Conservation (phyloP, 2,329 filamentous ascomycete species). For the Raffaelea albimanens region DNA sequence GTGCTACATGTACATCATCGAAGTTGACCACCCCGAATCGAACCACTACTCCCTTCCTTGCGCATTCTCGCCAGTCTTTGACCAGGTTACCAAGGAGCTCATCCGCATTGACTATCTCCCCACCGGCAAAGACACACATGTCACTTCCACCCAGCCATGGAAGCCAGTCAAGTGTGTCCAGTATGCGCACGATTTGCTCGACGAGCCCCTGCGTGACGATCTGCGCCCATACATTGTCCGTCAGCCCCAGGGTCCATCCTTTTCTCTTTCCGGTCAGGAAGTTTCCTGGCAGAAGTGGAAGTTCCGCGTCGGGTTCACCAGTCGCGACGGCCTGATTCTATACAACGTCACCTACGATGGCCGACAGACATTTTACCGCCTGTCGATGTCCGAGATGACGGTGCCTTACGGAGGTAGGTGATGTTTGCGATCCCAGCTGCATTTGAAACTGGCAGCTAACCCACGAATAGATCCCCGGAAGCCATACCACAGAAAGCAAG, state of each 20-base stretch:
- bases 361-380: conserved; percentile 54
- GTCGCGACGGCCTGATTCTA: conserved; percentile 47
- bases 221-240: conserved; percentile 41
- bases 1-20: conserved; percentile 56
- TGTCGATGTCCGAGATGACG: conserved; percentile 61
- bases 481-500: conserved; percentile 60
- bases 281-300: conserved; percentile 59
- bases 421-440: too few species aligned
- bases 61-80: conserved; percentile 46
- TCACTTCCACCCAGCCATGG: conserved; percentile 41
- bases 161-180: conserved; percentile 39
- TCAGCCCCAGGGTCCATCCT: conserved; percentile 13
- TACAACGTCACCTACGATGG: conserved; percentile 60
- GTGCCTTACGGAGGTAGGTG: conserved; percentile 53
- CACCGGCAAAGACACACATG: conserved; percentile 40
- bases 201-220: conserved; percentile 28
- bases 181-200: conserved; percentile 18
- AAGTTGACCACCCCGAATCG: conserved; percentile 51
- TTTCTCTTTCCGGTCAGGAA: conserved; percentile 43
- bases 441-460: too few species aligned
- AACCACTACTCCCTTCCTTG: conserved; percentile 50
- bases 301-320: conserved; percentile 61
- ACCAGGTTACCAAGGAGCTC: conserved; percentile 35
- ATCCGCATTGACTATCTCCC: conserved; percentile 33
- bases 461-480: conserved; percentile 56